Percentiles rank a stretch among this genome's conserved stretches.
These are phyloP conservation scores for Diutina catenulata DNA, from an alignment of 1,139 yeast genomes.

Conservation along the genomic window DNA sequence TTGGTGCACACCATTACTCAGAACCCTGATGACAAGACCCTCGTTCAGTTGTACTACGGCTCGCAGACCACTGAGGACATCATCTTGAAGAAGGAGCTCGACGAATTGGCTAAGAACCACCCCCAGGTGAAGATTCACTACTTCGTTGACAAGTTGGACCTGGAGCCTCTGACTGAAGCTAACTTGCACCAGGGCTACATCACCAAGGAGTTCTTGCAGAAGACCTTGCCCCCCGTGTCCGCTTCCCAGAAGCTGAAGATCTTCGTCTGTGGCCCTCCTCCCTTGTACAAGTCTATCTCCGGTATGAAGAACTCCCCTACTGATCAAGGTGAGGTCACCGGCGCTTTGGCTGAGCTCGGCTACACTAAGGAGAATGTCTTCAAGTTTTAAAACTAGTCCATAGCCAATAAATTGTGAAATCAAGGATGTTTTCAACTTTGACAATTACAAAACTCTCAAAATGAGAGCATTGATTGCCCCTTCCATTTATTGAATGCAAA, in stretches of 20 bases:
- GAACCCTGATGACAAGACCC: constrained; percentile 78
- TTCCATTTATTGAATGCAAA: too few species aligned
- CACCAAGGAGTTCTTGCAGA: constrained; percentile 26
- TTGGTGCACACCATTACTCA: constrained; percentile 56
- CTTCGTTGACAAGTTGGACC: constrained; percentile 53
- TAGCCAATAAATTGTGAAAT: too few species aligned
- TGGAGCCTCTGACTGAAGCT: constrained; percentile 34
- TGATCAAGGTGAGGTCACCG: constrained; percentile 92
- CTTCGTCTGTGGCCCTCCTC: constrained; percentile 49
- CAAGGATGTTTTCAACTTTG: too few species aligned
- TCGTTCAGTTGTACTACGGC: constrained; percentile 71
- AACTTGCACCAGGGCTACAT: constrained; percentile 37
- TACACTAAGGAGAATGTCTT: constrained; percentile 79
- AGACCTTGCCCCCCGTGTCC: constrained; percentile 43
- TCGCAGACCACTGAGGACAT: constrained; percentile 68
- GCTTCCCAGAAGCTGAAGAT: constrained; percentile 81
- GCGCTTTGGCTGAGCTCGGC: constrained; percentile 80
- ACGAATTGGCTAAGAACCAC: constrained; percentile 45
- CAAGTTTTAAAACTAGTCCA: constrained; percentile 70
- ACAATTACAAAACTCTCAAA: too few species aligned
- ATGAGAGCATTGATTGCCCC: too few species aligned
- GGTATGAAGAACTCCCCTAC: constrained; percentile 78
- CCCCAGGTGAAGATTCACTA: constrained; percentile 70
- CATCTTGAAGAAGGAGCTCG: constrained; percentile 66
- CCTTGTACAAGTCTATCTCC: constrained; percentile 29